Percentiles rank a stretch among this genome's conserved stretches.
Evolutionary conservation across 805 yeast genomes (phyloP).

Genomic region (Soucietia sequanensis): DNA sequence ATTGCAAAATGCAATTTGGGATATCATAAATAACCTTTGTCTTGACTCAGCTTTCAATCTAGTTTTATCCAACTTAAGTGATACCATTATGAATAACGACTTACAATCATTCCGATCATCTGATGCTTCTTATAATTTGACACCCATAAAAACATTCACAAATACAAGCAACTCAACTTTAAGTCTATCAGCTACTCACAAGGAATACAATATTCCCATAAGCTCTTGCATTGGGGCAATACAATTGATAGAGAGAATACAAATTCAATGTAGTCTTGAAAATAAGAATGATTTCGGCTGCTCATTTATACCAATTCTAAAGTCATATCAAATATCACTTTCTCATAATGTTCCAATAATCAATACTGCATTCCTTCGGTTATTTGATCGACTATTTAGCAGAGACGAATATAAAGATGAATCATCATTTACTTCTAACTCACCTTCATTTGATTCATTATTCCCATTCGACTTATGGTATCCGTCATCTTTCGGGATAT

Average conservation of each 20-base stretch:
- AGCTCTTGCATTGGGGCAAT: constrained; percentile 40
- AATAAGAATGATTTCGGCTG: constrained; percentile 15
- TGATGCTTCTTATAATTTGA: neutral
- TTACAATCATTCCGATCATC: constrained; percentile 11
- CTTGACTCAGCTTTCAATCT: constrained; percentile 34
- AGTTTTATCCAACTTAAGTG: constrained; percentile 16
- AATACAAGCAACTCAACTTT: constrained; percentile 2
- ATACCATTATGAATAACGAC: constrained; percentile 19
- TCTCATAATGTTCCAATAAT: constrained; percentile 36
- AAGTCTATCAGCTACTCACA: constrained; percentile 1
- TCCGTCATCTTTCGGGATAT: constrained; percentile 36
- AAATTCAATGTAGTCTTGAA: constrained; percentile 21
- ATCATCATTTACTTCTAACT: constrained; percentile 9
- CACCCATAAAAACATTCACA: neutral
- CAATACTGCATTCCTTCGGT: constrained; percentile 39
- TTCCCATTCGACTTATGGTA: constrained; percentile 45
- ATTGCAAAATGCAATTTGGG: constrained; percentile 35
- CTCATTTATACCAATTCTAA: constrained; percentile 26
- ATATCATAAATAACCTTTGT: constrained; percentile 37
- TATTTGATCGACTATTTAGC: constrained; percentile 39
- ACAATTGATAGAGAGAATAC: constrained; percentile 31
- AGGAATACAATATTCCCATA: constrained; percentile 7
- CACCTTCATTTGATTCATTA: constrained; percentile 17
- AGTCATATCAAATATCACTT: constrained; percentile 28
- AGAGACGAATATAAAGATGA: constrained; percentile 18